Base-by-base conservation (phyloP, 495 filamentous ascomycete species). In the Jackrogersella minutella region DNA sequence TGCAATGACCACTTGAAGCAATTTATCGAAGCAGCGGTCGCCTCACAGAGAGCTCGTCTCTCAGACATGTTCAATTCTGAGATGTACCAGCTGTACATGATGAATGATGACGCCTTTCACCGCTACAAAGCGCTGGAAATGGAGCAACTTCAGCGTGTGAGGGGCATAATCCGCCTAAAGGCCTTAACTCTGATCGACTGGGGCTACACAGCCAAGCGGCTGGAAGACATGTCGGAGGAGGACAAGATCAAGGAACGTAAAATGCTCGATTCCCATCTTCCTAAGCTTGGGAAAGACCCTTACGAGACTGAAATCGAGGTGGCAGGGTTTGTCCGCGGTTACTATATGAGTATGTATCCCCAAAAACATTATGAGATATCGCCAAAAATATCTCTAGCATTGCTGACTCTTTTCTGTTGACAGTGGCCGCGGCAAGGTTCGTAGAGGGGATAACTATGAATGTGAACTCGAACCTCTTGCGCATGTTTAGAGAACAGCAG, bases 291-390 rank as follows among this genome's bases (percentile, higher is more conserved):
- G 1, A 74, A 74, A 5, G 84, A 86, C 67, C 72, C 75, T 3
- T 85, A 78, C 50, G 73, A 79, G 7, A 68, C 70, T 0, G 84
- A 86, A 51, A 67, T 86, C 1, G 71, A 72, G 10, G 79, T 85
- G 8, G 79, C 79, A 0, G 77, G 80, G 0, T 84, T 82, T 43
- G 79, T 85, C 10, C 66, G 83, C 0, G 84, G 80, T 0, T 85
- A 86, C 62, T 86, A 86, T 41, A 73, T 79, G 17, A 82, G 66
- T 69, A 64, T 14, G 61, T 61, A n/a, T 47, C 40, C 28, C 8
- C 1, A 41, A 11, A 24, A 7, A 39, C 17, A 16, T 40, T 4
- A 8, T 31, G 13, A 14, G 44, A 30, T 31, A 34, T 41, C n/a
- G 5, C 10, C 13, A 5, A 1, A n/a, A 30, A 5, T 16, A 16